Percentiles rank a stretch among this genome's conserved stretches.
phyloP scores from a whole-genome alignment of 208 protist genomes.

The Tetramitus jugosus region DNA sequence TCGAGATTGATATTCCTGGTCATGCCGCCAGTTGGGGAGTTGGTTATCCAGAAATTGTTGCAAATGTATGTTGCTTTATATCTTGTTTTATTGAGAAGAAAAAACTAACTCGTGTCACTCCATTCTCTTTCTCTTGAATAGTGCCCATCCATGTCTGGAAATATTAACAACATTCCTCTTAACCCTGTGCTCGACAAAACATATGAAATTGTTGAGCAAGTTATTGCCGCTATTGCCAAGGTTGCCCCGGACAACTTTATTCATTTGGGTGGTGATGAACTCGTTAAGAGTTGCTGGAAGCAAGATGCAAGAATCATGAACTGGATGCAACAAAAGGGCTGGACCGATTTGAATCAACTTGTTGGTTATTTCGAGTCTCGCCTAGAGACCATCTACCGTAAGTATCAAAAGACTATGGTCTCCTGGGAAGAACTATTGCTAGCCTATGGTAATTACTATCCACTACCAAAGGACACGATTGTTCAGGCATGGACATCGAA shows the following conservation, averaged over 20 bases:
- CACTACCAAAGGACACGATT: slow-evolving; percentile 23
- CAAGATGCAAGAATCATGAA: neutral
- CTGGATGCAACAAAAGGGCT: neutral
- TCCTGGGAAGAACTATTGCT: slow-evolving; percentile 27
- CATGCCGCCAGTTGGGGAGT: slow-evolving; percentile 9
- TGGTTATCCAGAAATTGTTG: slow-evolving; percentile 17
- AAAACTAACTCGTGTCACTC: no score
- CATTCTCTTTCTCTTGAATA: no score
- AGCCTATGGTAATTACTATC: neutral
- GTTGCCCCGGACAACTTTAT: neutral
- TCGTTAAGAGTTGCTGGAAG: slow-evolving; percentile 3
- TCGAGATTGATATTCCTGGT: slow-evolving; percentile 20
- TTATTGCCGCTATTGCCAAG: neutral
- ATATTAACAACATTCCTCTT: slow-evolving; percentile 16
- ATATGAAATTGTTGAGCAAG: slow-evolving; percentile 8
- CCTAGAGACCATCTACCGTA: neutral
- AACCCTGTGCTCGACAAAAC: slow-evolving; percentile 17
- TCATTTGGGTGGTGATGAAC: slow-evolving; percentile 25
- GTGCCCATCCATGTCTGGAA: neutral
- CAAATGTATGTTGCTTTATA: no score
- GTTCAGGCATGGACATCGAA: slow-evolving; percentile 32
- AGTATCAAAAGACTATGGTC: neutral
- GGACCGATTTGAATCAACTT: neutral
- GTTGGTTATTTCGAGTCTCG: neutral
- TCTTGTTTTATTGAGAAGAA: no score